These are phyloP conservation scores for Pyricularia sp. DNA, from an alignment of 2,329 filamentous ascomycete genomes.

Conservation along the genomic window DNA sequence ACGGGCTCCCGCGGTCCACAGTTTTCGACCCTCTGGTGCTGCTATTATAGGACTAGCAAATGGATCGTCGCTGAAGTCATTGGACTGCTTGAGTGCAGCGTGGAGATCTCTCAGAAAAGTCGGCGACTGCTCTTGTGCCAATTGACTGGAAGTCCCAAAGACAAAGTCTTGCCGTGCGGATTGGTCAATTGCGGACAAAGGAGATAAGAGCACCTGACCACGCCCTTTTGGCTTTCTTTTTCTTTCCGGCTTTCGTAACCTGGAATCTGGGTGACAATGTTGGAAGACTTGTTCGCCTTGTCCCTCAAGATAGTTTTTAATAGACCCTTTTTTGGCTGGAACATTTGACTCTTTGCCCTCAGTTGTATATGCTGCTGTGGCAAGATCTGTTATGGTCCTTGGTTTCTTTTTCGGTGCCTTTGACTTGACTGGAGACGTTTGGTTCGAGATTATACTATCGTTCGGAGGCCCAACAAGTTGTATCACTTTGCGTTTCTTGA, in stretches of 20 bases:
- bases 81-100: slow-evolving; percentile 46
- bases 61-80: slow-evolving; percentile 25
- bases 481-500: slow-evolving; percentile 44
- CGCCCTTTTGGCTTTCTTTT: slow-evolving; percentile 26
- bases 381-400: slow-evolving; percentile 65
- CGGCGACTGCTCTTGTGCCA: slow-evolving; percentile 61
- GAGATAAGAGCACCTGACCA: slow-evolving; percentile 50
- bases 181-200: slow-evolving; percentile 51
- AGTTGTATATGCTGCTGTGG: slow-evolving; percentile 54
- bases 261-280: slow-evolving; percentile 16
- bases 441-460: slow-evolving; percentile 13
- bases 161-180: slow-evolving; percentile 61
- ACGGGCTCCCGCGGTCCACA: slow-evolving; percentile 62
- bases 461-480: slow-evolving; percentile 30
- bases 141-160: slow-evolving; percentile 77
- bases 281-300: slow-evolving; percentile 18
- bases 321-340: slow-evolving; percentile 19
- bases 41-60: slow-evolving; percentile 15
- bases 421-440: slow-evolving; percentile 25
- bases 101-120: slow-evolving; percentile 50
- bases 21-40: slow-evolving; percentile 18
- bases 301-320: slow-evolving; percentile 32
- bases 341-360: slow-evolving; percentile 19
- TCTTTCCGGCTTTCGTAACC: slow-evolving; percentile 17
- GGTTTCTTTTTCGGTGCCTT: slow-evolving; percentile 55